These are phyloP conservation scores for Pichia sp. DNA, from an alignment of 1,139 yeast species.

Conservation along the genomic window DNA sequence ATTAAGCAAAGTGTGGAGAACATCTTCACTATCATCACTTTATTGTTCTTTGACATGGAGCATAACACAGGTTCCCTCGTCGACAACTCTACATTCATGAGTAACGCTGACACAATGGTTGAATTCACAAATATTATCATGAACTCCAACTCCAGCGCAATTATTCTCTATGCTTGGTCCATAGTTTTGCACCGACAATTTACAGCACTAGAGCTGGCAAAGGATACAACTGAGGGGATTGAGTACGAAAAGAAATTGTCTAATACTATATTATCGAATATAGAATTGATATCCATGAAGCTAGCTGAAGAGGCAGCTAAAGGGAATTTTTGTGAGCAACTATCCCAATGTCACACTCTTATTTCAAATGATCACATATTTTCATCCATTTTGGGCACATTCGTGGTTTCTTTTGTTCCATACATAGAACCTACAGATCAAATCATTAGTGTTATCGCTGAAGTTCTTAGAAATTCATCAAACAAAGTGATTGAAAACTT, in stretches of 20 bases:
- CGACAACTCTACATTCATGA: conserved; percentile 34
- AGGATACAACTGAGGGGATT: conserved; percentile 16
- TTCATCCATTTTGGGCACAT: conserved; percentile 52
- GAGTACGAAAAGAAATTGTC: conserved; percentile 18
- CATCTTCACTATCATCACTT: conserved; percentile 41
- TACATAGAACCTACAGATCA: conserved; percentile 53
- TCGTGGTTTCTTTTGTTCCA: conserved; percentile 55
- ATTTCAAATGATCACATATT: conserved; percentile 47
- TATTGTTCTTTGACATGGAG: conserved; percentile 50
- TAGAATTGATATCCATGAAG: conserved; percentile 24
- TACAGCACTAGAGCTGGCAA: conserved; percentile 38
- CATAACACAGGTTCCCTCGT: conserved; percentile 36
- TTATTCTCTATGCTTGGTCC: conserved; percentile 66
- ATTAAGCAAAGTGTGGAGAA: conserved; percentile 36
- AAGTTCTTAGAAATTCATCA: conserved; percentile 50
- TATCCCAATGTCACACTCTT: conserved; percentile 36
- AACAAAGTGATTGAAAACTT: conserved; percentile 48
- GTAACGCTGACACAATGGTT: conserved; percentile 35
- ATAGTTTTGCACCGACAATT: conserved; percentile 53
- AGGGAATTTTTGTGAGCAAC: conserved; percentile 40
- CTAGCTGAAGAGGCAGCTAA: conserved; percentile 41
- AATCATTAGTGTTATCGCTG: conserved; percentile 44
- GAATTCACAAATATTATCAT: conserved; percentile 32
- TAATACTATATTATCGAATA: conserved; percentile 15
- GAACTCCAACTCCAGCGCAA: conserved; percentile 32